A percentile compares a stretch with the other conserved stretches of the same genome.
phyloP scores from a whole-genome alignment of 2,329 filamentous ascomycete species.

The Alternaria conjuncta region DNA sequence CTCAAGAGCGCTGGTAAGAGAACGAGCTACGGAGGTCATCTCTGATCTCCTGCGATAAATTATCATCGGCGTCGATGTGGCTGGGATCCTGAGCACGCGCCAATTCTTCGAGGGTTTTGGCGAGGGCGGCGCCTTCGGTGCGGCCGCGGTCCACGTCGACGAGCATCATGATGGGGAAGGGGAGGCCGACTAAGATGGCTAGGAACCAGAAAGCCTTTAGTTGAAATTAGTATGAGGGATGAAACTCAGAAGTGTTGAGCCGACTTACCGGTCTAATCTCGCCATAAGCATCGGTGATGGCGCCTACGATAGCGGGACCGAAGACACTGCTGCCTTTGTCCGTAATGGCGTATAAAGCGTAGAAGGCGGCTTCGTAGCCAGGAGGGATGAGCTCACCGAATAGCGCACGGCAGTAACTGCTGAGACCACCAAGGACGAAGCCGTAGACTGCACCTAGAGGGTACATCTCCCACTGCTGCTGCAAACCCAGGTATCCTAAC shows the following conservation, averaged over 20 bases:
- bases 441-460: constrained; percentile 89
- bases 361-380: constrained; percentile 94
- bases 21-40: constrained; percentile 20
- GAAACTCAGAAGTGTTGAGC: neutral
- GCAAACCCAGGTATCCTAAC: constrained; percentile 82
- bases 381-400: constrained; percentile 94
- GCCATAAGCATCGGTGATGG: constrained; percentile 77
- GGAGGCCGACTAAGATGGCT: constrained; percentile 80
- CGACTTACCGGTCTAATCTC: constrained; percentile 55
- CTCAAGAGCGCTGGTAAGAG: constrained; percentile 24
- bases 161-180: constrained; percentile 82
- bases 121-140: constrained; percentile 51
- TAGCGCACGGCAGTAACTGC: constrained; percentile 88
- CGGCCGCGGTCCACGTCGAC: constrained; percentile 75
- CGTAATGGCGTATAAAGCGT: constrained; percentile 94
- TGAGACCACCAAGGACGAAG: constrained; percentile 90
- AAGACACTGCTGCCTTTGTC: constrained; percentile 96
- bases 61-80: constrained; percentile 9
- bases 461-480: constrained; percentile 97
- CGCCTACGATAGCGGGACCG: constrained; percentile 90
- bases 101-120: constrained; percentile 44
- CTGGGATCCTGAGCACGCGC: constrained; percentile 13
- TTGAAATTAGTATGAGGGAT: neutral
- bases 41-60: constrained; percentile 20
- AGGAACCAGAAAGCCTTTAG: constrained; percentile 84